Evolutionary conservation across 495 filamentous ascomycete genomes (phyloP), one percentile per base, ranked within the genome.

Genomic region (Bombardia bombarda): DNA sequence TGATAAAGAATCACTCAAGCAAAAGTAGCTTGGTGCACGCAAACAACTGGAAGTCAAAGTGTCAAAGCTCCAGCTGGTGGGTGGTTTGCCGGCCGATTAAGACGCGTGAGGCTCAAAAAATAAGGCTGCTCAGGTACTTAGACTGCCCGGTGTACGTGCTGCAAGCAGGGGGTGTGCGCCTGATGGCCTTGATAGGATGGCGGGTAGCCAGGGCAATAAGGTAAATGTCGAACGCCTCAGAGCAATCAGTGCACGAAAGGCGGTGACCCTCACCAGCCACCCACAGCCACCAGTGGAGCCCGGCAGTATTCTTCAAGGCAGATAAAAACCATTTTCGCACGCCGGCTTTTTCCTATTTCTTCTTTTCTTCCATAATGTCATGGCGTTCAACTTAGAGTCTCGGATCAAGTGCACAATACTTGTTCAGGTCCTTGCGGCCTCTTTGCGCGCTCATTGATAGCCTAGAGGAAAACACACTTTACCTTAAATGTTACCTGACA

Each of bases 341-440:
- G 18, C 31, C 24, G 46, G 52, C 48, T 36, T 57, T 62, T 61
- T 53, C 34, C 32, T 18, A 43, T 42, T 49, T 37, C 44, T 40
- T 52, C 63, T 66, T 37, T 75, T 77, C 66, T 72, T 73, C 68
- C 67, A 58, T 52, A 87, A 90, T 93, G 84, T 92, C 82, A 74
- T 68, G 83, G 92, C 89, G 82, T 85, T 80, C 77, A 87, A 87
- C 88, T 90, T 98, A 98, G 92, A 98, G 92, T 98, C 92, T 93
- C 92, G 92, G 86, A 82, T 79, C 80, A 86, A 82, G 87, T 59
- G 66, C 57, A 92, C 88, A 84, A 73, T 96, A 78, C 88, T 90
- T 89, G 80, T 86, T 84, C 86, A 94, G 87, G 79, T 84, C 84
- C 78, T 65, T 65, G 53, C 66, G 74, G 80, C 76, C 84, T 90